A percentile compares a stretch with the other conserved stretches of the same genome.
Conservation (phyloP, 2,329 filamentous ascomycete genomes). For the Chrysoporthe cubensis region DNA sequence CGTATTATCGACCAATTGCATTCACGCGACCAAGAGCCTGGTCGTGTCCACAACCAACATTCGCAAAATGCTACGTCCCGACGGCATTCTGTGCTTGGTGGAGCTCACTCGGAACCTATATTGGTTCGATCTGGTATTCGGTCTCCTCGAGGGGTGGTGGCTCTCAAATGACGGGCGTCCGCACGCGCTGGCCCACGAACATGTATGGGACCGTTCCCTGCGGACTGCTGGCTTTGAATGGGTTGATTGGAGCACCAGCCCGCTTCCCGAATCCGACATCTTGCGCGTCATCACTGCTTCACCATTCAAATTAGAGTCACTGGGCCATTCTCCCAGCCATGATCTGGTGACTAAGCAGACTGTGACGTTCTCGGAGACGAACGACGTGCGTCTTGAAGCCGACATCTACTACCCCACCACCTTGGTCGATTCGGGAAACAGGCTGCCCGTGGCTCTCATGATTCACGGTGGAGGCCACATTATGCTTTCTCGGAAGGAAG, state of each 20-base stretch:
- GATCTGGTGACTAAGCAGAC: too few relatives aligned
- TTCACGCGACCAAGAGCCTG: slow-evolving; percentile 41
- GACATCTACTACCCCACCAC: slow-evolving; percentile 39
- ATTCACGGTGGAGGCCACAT: slow-evolving; percentile 50
- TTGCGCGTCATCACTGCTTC: slow-evolving; percentile 35
- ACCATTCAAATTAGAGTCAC: not conserved
- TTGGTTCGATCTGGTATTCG: slow-evolving; percentile 40
- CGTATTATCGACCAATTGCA: slow-evolving; percentile 42
- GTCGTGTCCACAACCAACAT: slow-evolving; percentile 34
- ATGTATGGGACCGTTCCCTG: slow-evolving; percentile 15
- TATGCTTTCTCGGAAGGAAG: slow-evolving; percentile 42
- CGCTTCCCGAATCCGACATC: slow-evolving; percentile 35
- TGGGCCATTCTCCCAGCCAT: slow-evolving; percentile 5
- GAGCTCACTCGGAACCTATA: slow-evolving; percentile 37
- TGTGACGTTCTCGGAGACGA: slow-evolving; percentile 21
- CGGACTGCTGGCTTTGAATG: too few relatives aligned
- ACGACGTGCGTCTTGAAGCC: slow-evolving; percentile 36
- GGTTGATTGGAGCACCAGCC: slow-evolving; percentile 4
- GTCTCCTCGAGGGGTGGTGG: slow-evolving; percentile 44
- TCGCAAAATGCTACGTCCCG: slow-evolving; percentile 34
- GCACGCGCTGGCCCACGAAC: slow-evolving; percentile 33
- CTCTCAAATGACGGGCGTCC: slow-evolving; percentile 36
- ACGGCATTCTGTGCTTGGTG: slow-evolving; percentile 37
- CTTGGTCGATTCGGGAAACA: not conserved
- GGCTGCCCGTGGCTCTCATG: slow-evolving; percentile 42